Conservation (phyloP, 805 yeast species). For the Lipomyces oligophaga region DNA sequence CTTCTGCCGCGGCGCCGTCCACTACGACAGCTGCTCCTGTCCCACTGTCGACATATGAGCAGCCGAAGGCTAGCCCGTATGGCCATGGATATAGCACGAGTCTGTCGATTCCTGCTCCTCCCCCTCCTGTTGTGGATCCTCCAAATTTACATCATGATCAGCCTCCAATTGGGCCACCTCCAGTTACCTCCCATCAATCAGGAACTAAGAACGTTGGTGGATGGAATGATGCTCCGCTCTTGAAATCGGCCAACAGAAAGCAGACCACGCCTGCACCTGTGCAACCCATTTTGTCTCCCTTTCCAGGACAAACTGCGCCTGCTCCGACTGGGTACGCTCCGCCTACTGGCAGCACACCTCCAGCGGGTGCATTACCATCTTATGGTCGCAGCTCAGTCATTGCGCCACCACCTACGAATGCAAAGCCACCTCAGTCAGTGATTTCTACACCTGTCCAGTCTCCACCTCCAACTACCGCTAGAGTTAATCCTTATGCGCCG, state of each 20-base stretch:
- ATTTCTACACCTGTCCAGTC: conserved; percentile 22
- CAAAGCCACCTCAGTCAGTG: conserved; percentile 24
- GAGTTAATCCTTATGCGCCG: conserved; percentile 17
- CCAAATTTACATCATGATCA: conserved; percentile 17
- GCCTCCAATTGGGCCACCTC: conserved; percentile 25
- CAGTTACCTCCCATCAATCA: conserved; percentile 12
- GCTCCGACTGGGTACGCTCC: conserved; percentile 40
- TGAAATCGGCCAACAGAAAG: conserved; percentile 16
- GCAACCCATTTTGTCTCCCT: conserved; percentile 27
- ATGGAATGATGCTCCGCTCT: conserved; percentile 31
- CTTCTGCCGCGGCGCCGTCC: conserved; percentile 4
- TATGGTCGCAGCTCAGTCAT: conserved; percentile 9
- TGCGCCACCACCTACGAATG: conserved; percentile 28
- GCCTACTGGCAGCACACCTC: conserved; percentile 8
- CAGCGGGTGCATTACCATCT: conserved; percentile 7
- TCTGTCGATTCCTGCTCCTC: conserved; percentile 26
- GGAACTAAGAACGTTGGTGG: conserved; percentile 22
- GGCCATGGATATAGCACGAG: conserved; percentile 24
- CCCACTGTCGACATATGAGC: background rate
- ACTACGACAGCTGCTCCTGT: conserved; percentile 4
- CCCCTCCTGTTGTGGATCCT: conserved; percentile 23
- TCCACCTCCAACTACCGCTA: conserved; percentile 17
- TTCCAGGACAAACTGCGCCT: conserved; percentile 30
- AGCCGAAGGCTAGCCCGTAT: conserved; percentile 1
- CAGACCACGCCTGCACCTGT: conserved; percentile 34